Base-by-base conservation (phyloP, 169 alveolate species). In the Plasmodium blacklocki region DNA sequence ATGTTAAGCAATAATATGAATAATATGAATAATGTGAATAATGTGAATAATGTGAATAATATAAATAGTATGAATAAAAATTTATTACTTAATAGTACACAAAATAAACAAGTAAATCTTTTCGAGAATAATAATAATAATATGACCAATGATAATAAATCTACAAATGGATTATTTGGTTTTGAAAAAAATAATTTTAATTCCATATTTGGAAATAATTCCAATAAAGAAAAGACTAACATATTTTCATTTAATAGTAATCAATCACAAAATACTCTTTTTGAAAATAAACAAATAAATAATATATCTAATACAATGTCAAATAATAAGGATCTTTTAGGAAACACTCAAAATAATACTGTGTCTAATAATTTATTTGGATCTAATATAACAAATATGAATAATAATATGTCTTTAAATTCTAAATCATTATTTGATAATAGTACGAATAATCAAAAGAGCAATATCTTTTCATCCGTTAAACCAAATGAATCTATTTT, bases 101-200 rank as follows among this genome's bases (percentile, higher is more conserved):
- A 58, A 29, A 74, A 74, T 58, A 62, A 74, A 60, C 29, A 58
- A 15, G 9, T 15, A 29, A 74, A 18, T 50, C 5, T 74, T 43
- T 74, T 74, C 21, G 67, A 39, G 23, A 19, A 19, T 62, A 3
- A 45, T 54, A 73, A 56, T 52, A 26, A 39, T 6, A 62, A 73
- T 32, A 73, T 63, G 70, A n/a, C 73, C 11, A 73, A 47, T 58
- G 29, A 5, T 14, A 73, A 73, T 47, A n/a, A 29, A n/a, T 26
- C 73, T 47, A 15, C 43, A 6, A 58, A 49, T 71, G 50, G 52
- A 15, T 63, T 18, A 47, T 49, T 14, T 49, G 23, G 67, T n/a
- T 12, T 83, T 59, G 49, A 63, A 12, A 56, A 56, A n/a, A 56
- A 15, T 56, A 73, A 83, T 56, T 83, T 83, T 50, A 73, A 68